Evolutionary conservation across 1,284 basidiomycete species (phyloP).

Genomic region (Tilletia setariae): DNA sequence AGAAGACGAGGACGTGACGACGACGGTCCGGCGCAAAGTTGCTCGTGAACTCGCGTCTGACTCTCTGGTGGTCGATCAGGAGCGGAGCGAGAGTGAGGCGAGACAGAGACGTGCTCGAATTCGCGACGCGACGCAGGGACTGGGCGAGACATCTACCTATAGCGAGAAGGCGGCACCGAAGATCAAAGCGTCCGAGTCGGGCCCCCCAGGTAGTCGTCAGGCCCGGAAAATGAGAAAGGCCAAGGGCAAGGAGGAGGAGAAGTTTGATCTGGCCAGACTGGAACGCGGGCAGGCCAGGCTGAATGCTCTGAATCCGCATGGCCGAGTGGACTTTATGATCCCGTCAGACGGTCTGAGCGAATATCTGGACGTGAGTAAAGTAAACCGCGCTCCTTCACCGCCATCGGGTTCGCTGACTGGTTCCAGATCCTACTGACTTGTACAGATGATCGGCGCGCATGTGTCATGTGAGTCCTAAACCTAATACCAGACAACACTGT

Average conservation of each 20-base stretch:
- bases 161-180: background rate
- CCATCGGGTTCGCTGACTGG: too few species aligned
- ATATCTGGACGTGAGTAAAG: background rate
- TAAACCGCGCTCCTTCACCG: too few species aligned
- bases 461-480: constrained; percentile 11
- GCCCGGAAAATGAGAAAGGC: background rate
- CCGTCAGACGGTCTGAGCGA: constrained; percentile 6
- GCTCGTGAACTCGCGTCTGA: background rate
- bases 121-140: background rate
- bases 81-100: background rate
- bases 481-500: too few species aligned
- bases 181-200: background rate
- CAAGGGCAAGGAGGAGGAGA: background rate
- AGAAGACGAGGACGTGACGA: background rate
- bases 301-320: constrained; percentile 14
- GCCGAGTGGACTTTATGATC: constrained; percentile 5
- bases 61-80: background rate
- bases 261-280: constrained; percentile 8
- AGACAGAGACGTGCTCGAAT: background rate
- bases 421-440: too few species aligned
- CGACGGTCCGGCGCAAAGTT: background rate
- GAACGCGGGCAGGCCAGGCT: constrained; percentile 9
- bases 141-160: background rate
- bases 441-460: constrained; percentile 3
- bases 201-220: background rate